phyloP scores from a whole-genome alignment of 768 basidiomycete genomes.

The Coprinellus micaceus region DNA sequence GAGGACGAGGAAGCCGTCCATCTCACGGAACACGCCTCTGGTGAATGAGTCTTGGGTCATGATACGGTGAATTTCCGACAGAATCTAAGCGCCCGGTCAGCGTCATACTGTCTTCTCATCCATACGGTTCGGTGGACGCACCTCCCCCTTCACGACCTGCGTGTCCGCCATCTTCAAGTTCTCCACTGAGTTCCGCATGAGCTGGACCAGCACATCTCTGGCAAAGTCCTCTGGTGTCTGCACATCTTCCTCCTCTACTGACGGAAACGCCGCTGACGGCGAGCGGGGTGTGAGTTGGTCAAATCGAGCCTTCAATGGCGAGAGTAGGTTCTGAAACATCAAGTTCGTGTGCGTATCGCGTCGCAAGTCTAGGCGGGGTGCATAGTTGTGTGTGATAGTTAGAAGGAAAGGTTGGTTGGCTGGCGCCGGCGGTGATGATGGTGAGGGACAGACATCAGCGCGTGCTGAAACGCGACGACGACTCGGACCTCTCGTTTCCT shows the following conservation, averaged over 20 bases:
- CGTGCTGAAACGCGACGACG: no score
- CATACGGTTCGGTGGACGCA: slow-evolving; percentile 26
- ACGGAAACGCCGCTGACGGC: slow-evolving; percentile 11
- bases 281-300: slow-evolving; percentile 18
- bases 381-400: slow-evolving; percentile 1
- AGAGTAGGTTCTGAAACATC: slow-evolving; percentile 7
- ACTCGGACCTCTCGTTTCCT: slow-evolving; percentile 9
- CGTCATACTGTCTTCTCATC: not conserved
- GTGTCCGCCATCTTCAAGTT: slow-evolving; percentile 58
- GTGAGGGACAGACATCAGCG: slow-evolving; percentile 13
- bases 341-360: not conserved
- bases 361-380: not conserved
- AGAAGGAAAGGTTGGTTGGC: not conserved
- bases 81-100: slow-evolving; percentile 36
- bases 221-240: slow-evolving; percentile 67
- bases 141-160: slow-evolving; percentile 41
- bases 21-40: slow-evolving; percentile 74
- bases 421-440: slow-evolving; percentile 6
- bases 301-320: slow-evolving; percentile 9
- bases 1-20: slow-evolving; percentile 76
- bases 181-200: slow-evolving; percentile 69
- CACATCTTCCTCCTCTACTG: slow-evolving; percentile 32
- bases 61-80: slow-evolving; percentile 64
- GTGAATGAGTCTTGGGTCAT: slow-evolving; percentile 63
- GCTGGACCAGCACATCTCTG: slow-evolving; percentile 64